These are phyloP conservation scores for Colletotrichum falcatum DNA, from an alignment of 2,329 filamentous ascomycete species.

Conservation along the genomic window DNA sequence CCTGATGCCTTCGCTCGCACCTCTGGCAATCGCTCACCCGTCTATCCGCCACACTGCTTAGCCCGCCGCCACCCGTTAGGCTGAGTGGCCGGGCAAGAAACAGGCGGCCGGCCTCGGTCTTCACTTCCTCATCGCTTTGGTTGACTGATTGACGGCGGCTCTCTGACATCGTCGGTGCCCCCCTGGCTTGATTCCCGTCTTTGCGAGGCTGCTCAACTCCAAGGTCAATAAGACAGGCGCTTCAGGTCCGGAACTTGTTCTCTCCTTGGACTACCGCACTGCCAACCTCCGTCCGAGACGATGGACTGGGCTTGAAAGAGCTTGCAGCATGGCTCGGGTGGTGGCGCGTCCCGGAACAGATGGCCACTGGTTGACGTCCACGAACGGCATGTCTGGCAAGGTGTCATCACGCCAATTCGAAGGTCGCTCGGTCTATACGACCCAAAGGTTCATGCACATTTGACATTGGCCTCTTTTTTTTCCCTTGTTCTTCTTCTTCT, in stretches of 20 bases:
- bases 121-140: not conserved
- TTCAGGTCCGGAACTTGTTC: not conserved
- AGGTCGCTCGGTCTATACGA: conserved; percentile 3
- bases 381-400: conserved; percentile 37
- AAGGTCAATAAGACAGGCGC: not conserved
- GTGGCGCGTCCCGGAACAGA: conserved; percentile 31
- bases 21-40: not conserved
- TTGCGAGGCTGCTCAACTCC: conserved; percentile 15
- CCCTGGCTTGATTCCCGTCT: conserved; percentile 14
- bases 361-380: conserved; percentile 19
- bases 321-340: not conserved
- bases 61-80: conserved; percentile 1
- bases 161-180: conserved; percentile 31
- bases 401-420: conserved; percentile 29
- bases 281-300: not conserved
- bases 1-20: conserved; percentile 13
- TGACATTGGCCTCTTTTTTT: not conserved
- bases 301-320: not conserved
- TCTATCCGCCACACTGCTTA: conserved; percentile 7
- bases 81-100: not conserved
- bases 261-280: not conserved
- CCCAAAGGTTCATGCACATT: not conserved
- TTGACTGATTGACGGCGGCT: conserved; percentile 33
- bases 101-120: not conserved
- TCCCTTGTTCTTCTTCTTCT: not conserved